Conservation (phyloP, 371 early-diverging fungal species). For the Rhizomucor miehei region DNA sequence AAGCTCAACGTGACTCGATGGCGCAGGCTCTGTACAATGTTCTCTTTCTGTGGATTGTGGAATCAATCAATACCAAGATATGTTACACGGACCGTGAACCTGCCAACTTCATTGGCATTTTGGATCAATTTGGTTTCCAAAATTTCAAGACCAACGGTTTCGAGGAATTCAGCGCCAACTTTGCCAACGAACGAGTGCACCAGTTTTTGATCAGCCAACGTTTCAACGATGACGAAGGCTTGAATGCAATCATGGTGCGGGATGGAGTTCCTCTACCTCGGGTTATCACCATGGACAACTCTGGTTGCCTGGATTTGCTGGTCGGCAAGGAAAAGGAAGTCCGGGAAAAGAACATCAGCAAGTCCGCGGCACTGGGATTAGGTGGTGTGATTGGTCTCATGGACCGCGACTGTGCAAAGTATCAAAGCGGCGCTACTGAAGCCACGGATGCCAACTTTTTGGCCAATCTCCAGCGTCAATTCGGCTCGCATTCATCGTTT, state of each 20-base stretch:
- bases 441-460: constrained; percentile 54
- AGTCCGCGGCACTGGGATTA: constrained; percentile 24
- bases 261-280: constrained; percentile 49
- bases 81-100: constrained; percentile 49
- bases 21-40: constrained; percentile 39
- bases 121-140: constrained; percentile 72
- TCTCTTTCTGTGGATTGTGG: constrained; percentile 46
- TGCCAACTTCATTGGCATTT: constrained; percentile 72
- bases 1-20: constrained; percentile 39
- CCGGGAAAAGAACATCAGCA: constrained; percentile 15
- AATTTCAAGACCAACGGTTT: constrained; percentile 48
- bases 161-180: constrained; percentile 78
- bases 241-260: constrained; percentile 41
- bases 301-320: constrained; percentile 50
- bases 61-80: constrained; percentile 38
- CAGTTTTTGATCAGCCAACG: constrained; percentile 64
- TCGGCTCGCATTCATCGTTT: constrained; percentile 29
- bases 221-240: constrained; percentile 51
- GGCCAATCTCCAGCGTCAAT: constrained; percentile 33
- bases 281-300: constrained; percentile 46
- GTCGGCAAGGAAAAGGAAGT: constrained; percentile 29
- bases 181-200: constrained; percentile 84
- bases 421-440: constrained; percentile 42
- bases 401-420: constrained; percentile 50
- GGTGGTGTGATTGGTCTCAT: constrained; percentile 57